phyloP scores from a whole-genome alignment of 1,284 basidiomycete species.

The Irpex lacteus region DNA sequence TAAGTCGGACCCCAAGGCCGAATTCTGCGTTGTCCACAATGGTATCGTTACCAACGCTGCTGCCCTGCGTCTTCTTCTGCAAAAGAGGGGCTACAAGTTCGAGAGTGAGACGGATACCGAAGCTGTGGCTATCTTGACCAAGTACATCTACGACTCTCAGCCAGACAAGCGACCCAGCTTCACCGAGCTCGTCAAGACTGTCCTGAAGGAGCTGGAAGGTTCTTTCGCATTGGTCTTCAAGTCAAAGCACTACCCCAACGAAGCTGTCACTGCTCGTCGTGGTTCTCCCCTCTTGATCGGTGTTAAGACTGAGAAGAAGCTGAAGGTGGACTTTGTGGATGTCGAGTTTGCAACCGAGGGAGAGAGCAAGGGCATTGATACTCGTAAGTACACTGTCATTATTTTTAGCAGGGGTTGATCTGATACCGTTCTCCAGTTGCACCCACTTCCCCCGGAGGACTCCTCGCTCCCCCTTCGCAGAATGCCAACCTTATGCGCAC shows the following conservation, averaged over 20 bases:
- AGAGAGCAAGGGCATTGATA: constrained; percentile 54
- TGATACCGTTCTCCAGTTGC: constrained; percentile 24
- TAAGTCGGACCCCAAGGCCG: constrained; percentile 76
- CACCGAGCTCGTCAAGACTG: constrained; percentile 91
- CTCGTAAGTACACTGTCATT: constrained; percentile 43
- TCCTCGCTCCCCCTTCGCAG: constrained; percentile 78
- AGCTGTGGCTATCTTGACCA: constrained; percentile 92
- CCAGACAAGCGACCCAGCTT: constrained; percentile 88
- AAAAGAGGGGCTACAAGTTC: constrained; percentile 95
- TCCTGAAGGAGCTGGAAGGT: constrained; percentile 97
- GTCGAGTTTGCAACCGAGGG: constrained; percentile 86
- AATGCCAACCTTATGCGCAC: constrained; percentile 85
- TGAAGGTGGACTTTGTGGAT: constrained; percentile 99
- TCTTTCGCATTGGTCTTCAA: constrained; percentile 99
- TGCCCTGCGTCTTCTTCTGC: constrained; percentile 90
- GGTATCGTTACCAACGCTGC: constrained; percentile 97
- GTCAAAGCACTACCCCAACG: constrained; percentile 93
- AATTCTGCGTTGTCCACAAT: constrained; percentile 97
- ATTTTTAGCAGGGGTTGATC: background rate
- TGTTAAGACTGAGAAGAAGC: constrained; percentile 99
- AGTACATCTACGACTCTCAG: constrained; percentile 96
- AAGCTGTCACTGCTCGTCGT: constrained; percentile 93
- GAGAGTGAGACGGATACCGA: constrained; percentile 98
- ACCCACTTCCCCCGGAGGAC: constrained; percentile 49
- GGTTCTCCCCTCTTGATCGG: constrained; percentile 97